Base-by-base conservation (phyloP, 2,329 filamentous ascomycete species). In the Anisogramma anomala region DNA sequence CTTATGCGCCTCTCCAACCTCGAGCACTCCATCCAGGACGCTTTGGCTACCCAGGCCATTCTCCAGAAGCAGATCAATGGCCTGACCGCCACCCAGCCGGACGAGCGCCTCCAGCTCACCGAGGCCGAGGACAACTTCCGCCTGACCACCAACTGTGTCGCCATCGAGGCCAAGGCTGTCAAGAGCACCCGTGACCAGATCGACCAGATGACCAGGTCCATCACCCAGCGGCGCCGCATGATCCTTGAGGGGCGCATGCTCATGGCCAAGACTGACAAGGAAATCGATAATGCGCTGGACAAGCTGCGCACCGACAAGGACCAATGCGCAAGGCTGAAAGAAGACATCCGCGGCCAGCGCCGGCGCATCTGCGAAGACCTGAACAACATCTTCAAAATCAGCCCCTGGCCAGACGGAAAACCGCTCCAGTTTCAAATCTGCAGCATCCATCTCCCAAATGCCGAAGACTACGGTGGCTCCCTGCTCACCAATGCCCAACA, bases 11-110 rank as follows among this genome's bases (percentile, higher is more conserved):
- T 96, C 9, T 81, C 84, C 5, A 94, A 88, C 43, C 69, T 96
- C 13, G 86, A 94, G 48, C 84, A 83, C 56, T 94, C 87, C 41
- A 84, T 95, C 18, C 86, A 93, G 56, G 89, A 96, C 59, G 87
- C 87, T 1, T 64, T 94, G 8, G 74, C 79, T 1, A 93, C 85
- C 0, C 77, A 83, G 11, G 77, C 83, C 45, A 71, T 72, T 39
- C 68, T 96, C 7, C 77, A 84, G 35, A 63, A 71, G n/a, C 84
- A 94, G 49, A 93, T 95, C 49, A 84, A 84, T 49, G 57, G 66
- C 0, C 60, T 78, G 0, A 57, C 79, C 4, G 56, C 63, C 0
- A 51, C 58, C 0, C 60, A 60, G 3, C 63, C 67, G 0, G 51
- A 43, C 4, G 37, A 22, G 30, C 36, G 58, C 1, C 60, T 71